Evolutionary conservation across 495 filamentous ascomycete species (phyloP), one percentile per base, ranked within the genome.

Genomic region (Saxophila tyrrhenica): DNA sequence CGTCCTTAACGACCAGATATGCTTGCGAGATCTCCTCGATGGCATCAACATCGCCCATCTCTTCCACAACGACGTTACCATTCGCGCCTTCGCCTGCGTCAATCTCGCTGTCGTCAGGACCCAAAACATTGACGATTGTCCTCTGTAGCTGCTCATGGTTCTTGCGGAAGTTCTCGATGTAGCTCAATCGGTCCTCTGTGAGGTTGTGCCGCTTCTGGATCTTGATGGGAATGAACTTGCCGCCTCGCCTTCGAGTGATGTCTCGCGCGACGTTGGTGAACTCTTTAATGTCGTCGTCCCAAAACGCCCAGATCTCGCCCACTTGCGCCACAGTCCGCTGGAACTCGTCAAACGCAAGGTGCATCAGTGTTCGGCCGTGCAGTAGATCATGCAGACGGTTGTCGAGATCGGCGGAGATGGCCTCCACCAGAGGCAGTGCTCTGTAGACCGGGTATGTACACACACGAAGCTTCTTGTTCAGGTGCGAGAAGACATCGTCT

Each of bases 161-260:
- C 57, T 87, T 83, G 17, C 92, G 80, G 74, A 99, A 99, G 19
- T 84, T 92, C 62, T 81, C 80, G 62, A 99, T 89, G 65, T 99
- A 97, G 63, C 85, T 87, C 52, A 99, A 65, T 35, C 92, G 81
- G 50, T 92, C 85, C 64, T 95, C 87, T 51, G 89, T 86, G 67
- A 88, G 84, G 25, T 76, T 78, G 65, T 97, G 94, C 46, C 86
- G 82, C 17, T 89, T 81, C 49, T 71, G 72, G 63, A 99, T 88
- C 69, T 97, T 97, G 72, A 99, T 95, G 7, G 91, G 90, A 57
- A 99, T 97, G 69, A 97, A 97, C 62, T 89, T 92, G 69, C 97
- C 92, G 58, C 90, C 89, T 52, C 90, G 80, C 55, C 88, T 85
- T 53, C 89, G 78, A 15, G 86, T 95, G 8, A 91, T 86, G 55